Base-by-base conservation (phyloP, 2,329 filamentous ascomycete species). In the Truncatella angustata region DNA sequence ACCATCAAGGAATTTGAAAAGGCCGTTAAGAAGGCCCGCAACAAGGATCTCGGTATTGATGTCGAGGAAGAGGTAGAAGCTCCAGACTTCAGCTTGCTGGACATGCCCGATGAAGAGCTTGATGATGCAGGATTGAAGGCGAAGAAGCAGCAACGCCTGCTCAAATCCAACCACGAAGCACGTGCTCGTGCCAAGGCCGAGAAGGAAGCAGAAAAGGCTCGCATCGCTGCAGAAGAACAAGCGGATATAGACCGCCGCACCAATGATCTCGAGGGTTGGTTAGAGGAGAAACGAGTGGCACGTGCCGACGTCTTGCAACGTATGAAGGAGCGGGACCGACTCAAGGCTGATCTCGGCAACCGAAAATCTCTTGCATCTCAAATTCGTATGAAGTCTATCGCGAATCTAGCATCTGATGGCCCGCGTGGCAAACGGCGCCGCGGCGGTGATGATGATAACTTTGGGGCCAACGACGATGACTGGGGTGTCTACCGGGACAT, bases 401-500 rank as follows among this genome's bases (percentile, higher is more conserved):
- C 94, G 54, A 97, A 96, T 65, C 85, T 99, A 1, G 94, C 94
- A 3, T 92, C 93, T 0, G 94, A 99, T 69, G 86, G 84, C 5
- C 91, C 93, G 1, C 76, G 80, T 58, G 91, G 92, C 68, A 95
- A 96, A 70, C 84, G 93, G 52, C 80, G 91, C 12, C 85, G 92
- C 16, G 91, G 91, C 6, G 90, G 87, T 4, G 93, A 97, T 66
- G 94, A 99, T 63, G 94, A 99, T 66, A 91, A 90, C 54, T 99
- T 99, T 66, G 94, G 94, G 52, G 92, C 92, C 46, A 93, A 99
- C 68, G 94, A 99, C 65, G 92, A 95, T 52, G 94, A 99, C 69
- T 99, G 94, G 94, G 91, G 91, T 53, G 91, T 99, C 12, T 99
- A 99, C 71, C 87, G 94, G 49, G 90, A 90, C 36, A 95, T 97